Conservation (phyloP, 495 filamentous ascomycete species). For the Podospora comata region DNA sequence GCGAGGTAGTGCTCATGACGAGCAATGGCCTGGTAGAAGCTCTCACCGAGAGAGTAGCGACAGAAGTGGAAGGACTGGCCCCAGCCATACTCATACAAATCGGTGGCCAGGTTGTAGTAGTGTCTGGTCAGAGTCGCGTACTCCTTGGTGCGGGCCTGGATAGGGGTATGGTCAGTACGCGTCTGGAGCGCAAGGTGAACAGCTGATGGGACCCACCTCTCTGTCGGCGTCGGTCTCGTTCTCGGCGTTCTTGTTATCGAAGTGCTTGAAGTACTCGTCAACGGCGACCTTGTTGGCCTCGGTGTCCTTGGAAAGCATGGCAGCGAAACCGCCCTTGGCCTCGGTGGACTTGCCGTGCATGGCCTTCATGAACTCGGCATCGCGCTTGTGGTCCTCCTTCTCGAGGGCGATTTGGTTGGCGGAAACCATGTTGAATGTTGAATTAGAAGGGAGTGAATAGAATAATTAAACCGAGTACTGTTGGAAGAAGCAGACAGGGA, state of each 20-base stretch:
- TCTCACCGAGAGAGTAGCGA: constrained; percentile 84
- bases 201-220: constrained; percentile 51
- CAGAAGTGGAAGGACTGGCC: constrained; percentile 96
- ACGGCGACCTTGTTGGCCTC: constrained; percentile 82
- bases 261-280: constrained; percentile 99
- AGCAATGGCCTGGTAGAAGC: constrained; percentile 89
- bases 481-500: background rate
- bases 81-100: constrained; percentile 98
- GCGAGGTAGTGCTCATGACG: constrained; percentile 99
- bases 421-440: constrained; percentile 56
- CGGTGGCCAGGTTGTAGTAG: constrained; percentile 98
- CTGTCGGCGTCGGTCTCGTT: constrained; percentile 79
- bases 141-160: constrained; percentile 74
- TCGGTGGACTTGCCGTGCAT: constrained; percentile 83
- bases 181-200: background rate
- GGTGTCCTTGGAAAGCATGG: constrained; percentile 82
- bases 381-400: constrained; percentile 78
- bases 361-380: constrained; percentile 90
- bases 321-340: constrained; percentile 67
- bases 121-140: constrained; percentile 95
- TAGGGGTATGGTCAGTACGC: background rate
- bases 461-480: constrained; percentile 5
- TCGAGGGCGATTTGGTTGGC: constrained; percentile 63
- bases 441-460: constrained; percentile 11
- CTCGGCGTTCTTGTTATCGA: constrained; percentile 86